A percentile compares a stretch with the other conserved stretches of the same genome.
These are phyloP conservation scores for Phytophthora nicotianae DNA, from an alignment of 352 stramenopile species.

Conservation along the genomic window DNA sequence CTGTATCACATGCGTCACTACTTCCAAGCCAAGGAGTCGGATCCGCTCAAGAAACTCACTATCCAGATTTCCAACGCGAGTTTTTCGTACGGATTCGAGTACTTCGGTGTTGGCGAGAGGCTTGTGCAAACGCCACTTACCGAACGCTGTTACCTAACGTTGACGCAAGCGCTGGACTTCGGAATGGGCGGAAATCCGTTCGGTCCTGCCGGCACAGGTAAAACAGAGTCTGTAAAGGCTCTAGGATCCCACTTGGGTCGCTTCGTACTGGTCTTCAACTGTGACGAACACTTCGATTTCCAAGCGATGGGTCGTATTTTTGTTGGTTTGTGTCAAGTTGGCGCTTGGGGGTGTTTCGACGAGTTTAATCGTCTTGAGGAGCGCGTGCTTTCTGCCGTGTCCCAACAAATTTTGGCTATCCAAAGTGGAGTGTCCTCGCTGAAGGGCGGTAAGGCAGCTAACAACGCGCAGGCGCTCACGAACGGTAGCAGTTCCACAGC, in stretches of 20 bases:
- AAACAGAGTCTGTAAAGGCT: constrained; percentile 99
- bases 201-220: constrained; percentile 99
- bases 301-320: constrained; percentile 99
- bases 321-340: constrained; percentile 98
- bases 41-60: constrained; percentile 92
- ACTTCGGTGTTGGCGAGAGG: constrained; percentile 98
- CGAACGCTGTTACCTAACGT: constrained; percentile 99
- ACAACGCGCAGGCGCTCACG: constrained; percentile 29
- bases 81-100: constrained; percentile 99
- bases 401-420: constrained; percentile 99
- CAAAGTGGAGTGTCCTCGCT: constrained; percentile 95
- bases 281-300: constrained; percentile 99
- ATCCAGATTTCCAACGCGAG: constrained; percentile 98
- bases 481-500: constrained; percentile 27
- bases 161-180: constrained; percentile 99
- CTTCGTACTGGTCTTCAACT: constrained; percentile 99
- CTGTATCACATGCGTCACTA: constrained; percentile 99
- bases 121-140: constrained; percentile 99
- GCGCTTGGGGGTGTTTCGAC: constrained; percentile 99
- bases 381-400: constrained; percentile 99
- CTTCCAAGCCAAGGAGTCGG: constrained; percentile 85
- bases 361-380: constrained; percentile 99
- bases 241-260: constrained; percentile 98
- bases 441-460: constrained; percentile 60
- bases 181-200: constrained; percentile 99